Conservation (phyloP, 192 early-diverging fungal genomes). For the Dispira simplex region DNA sequence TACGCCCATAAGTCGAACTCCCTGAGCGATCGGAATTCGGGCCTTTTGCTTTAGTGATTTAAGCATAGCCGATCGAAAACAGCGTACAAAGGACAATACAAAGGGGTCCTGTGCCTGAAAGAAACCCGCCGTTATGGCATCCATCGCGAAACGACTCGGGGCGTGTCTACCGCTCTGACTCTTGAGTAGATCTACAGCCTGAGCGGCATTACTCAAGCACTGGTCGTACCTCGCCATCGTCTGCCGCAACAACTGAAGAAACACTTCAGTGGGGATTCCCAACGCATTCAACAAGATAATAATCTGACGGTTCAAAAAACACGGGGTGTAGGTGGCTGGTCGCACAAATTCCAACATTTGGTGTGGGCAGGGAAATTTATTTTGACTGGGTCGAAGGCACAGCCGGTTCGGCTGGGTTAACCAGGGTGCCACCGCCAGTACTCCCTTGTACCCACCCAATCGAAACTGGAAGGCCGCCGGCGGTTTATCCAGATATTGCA, state of each 20-base stretch:
- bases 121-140: conserved; percentile 33
- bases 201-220: conserved; percentile 19
- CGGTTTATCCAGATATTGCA: conserved; percentile 18
- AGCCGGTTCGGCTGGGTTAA: conserved; percentile 13
- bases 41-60: conserved; percentile 33
- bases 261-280: conserved; percentile 37
- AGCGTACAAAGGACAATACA: conserved; percentile 23
- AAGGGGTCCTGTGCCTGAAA: conserved; percentile 23
- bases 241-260: conserved; percentile 28
- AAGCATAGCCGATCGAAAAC: conserved; percentile 27
- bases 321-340: conserved; percentile 28
- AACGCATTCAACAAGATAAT: conserved; percentile 40
- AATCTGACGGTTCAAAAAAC: conserved; percentile 46
- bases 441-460: conserved; percentile 47
- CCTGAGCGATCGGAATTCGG: conserved; percentile 31
- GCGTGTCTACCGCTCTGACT: conserved; percentile 30
- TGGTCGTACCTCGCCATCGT: conserved; percentile 22
- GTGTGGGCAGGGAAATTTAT: conserved; percentile 37
- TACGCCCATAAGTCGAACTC: conserved; percentile 37
- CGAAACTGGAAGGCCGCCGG: conserved; percentile 61
- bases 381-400: conserved; percentile 34
- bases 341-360: conserved; percentile 39
- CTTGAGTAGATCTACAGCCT: conserved; percentile 20
- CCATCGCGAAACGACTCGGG: conserved; percentile 18
- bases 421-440: conserved; percentile 23